Evolutionary conservation across 805 yeast species (phyloP), one percentile per base, ranked within the genome.

Genomic region (Candida corydali): DNA sequence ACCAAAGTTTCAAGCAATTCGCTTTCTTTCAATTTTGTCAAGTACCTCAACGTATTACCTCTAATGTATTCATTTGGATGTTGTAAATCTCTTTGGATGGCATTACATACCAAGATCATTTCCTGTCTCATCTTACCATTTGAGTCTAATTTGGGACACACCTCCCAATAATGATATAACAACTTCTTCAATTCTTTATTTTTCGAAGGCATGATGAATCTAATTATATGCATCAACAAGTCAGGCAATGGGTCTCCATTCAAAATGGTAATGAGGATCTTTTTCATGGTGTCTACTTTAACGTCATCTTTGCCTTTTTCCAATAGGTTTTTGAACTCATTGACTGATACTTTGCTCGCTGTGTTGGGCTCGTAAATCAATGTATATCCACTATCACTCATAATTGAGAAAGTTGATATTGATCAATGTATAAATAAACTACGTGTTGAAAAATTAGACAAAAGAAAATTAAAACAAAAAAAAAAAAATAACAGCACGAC

Each of bases 91-190:
- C 88, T 89, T 63, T 93, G 95, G 54, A 93, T 87, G 37, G 98
- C 96, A 61, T 94, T 94, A 69, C 98, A 93, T 34, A 91, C 98
- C 46, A 93, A 77, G 63, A 94, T 91, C 98, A 93, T 93, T 67
- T 93, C 99, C 61, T 91, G 98, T 65, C 86, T 86, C 73, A 94
- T 76, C 60, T 86, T 87, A 3, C 98, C 98, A 36, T 83, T 83
- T 25, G 73, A 70, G 50, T 87, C 95, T 47, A 83, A 70, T 64
- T 94, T 94, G 38, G 96, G 94, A 57, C 96, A 94, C 39, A 91
- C 86, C 63, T 93, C 99, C 98, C 98, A 93, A 69, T 93, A 93
- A 53, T 87, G 86, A 55, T 91, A 93, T 45, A 94, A 70, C 56
- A 93, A 72, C 63, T 89, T 93, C 73, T 93, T 93, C 63, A 94